Evolutionary conservation across 805 yeast species (phyloP).

Genomic region (Candida sakaeoensis): DNA sequence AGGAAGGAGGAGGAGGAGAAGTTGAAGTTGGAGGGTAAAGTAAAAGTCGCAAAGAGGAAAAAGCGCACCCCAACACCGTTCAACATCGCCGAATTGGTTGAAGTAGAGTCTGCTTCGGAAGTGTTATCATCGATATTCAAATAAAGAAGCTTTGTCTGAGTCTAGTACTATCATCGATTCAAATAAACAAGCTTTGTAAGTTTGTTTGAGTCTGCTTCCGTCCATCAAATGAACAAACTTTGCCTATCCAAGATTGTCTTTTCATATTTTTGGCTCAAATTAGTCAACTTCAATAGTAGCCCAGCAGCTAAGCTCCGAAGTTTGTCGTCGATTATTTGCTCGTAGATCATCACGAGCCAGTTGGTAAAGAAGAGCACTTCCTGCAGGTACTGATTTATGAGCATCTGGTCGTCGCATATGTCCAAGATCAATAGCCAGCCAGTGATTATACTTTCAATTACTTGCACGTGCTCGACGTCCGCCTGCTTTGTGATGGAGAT

Average conservation of each 20-base stretch:
- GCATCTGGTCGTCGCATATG: constrained; percentile 24
- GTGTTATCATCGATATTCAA: constrained; percentile 5
- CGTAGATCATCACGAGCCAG: constrained; percentile 31
- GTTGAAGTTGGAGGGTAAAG: background rate
- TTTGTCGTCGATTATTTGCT: constrained; percentile 31
- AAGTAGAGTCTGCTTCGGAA: constrained; percentile 7
- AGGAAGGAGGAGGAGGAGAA: background rate
- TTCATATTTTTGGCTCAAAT: constrained; percentile 23
- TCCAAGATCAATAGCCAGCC: constrained; percentile 35
- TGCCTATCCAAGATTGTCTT: constrained; percentile 28
- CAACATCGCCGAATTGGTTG: constrained; percentile 7
- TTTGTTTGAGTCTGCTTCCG: too few species aligned
- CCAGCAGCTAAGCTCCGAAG: constrained; percentile 40
- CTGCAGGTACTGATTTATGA: constrained; percentile 20
- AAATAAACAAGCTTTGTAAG: too few species aligned
- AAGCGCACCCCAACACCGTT: too few species aligned
- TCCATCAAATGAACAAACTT: constrained; percentile 13
- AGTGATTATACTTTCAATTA: constrained; percentile 37
- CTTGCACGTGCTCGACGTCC: constrained; percentile 26
- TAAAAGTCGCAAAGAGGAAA: background rate
- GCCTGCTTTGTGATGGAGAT: constrained; percentile 18
- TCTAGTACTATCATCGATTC: too few species aligned
- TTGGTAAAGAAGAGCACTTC: constrained; percentile 19
- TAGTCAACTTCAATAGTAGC: constrained; percentile 26
- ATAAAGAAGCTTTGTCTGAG: too few species aligned